Base-by-base conservation (phyloP, 176 grass and related monocot genomes). In the Luzula sylvatica region DNA sequence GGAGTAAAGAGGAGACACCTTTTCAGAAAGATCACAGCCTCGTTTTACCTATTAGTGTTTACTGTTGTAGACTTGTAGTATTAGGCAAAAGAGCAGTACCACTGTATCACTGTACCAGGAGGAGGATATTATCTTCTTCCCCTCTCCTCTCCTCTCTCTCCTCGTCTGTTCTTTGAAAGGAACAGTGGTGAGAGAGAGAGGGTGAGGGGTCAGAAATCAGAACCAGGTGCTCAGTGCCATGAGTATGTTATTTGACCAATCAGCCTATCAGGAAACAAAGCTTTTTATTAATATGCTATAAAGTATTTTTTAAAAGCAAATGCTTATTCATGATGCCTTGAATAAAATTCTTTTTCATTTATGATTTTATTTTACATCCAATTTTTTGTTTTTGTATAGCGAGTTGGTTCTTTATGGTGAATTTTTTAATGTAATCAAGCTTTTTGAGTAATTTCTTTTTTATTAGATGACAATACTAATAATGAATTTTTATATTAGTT, bases 221-320 rank as follows among this genome's bases (percentile, higher is more conserved):
- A 23, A 43, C 30, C 71, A 38, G 53, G 39, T 57, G 71, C 59
- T 74, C 23, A 22, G 49, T 51, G 60, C 60, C 57, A 74, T 74
- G 59, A 74, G 59, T 74, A n/a, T 65, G 50, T 57, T 26, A 49
- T 57, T 65, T 65, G 71, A 74, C 60, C 23, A 44, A 44, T 65
- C 22, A 23, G 3, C 60, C 23, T 55, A 44, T 65, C 22, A 23
- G 3, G 22, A 1, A 6, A 27, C 7, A 14, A 14, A 20, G 20
- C 50, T 68, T 68, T 68, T 55, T 42, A 16, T 55, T 55, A 68
- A 68, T 46, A n/a, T n/a, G n/a, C n/a, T n/a, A n/a, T n/a, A 35
- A 35, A 7, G 0, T 35, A 35, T 68, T 68, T 68, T 55, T 42
- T 18, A 42, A 68, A 68, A 68, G 65, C 47, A 54, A 38, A 66